Percentiles rank a stretch among this genome's conserved stretches.
phyloP scores from a whole-genome alignment of 2,329 filamentous ascomycete species.

The Colletotrichum chlorophyti region DNA sequence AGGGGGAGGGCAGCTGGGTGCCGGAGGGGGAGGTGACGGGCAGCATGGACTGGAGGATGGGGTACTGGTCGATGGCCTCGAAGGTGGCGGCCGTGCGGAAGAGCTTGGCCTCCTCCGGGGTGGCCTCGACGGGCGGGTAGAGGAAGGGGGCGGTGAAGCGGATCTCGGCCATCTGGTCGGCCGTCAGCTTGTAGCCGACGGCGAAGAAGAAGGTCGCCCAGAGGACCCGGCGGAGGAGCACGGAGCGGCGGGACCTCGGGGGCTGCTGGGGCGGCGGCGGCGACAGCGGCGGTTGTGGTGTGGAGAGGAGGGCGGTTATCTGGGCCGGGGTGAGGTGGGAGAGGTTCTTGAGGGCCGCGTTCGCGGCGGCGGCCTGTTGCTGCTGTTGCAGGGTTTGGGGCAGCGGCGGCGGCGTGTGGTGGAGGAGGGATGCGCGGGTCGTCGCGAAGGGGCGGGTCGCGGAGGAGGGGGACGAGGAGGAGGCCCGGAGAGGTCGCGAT shows the following conservation, averaged over 20 bases:
- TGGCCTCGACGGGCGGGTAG: not conserved
- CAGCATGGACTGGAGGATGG: conserved; percentile 4
- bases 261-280: not conserved
- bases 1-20: not conserved
- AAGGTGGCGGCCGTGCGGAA: conserved; percentile 4
- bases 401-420: not conserved
- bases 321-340: conserved; percentile 28
- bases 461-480: not conserved
- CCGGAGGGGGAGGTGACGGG: not conserved
- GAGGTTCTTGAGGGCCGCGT: conserved; percentile 26
- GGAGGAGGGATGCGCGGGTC: conserved; percentile 1
- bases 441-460: conserved; percentile 14
- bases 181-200: conserved; percentile 15
- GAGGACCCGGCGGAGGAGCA: conserved; percentile 6
- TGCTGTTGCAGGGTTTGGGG: not conserved
- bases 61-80: not conserved
- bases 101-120: not conserved
- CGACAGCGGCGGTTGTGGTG: not conserved
- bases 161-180: not conserved
- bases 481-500: conserved; percentile 1
- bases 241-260: conserved; percentile 6
- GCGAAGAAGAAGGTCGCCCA: conserved; percentile 25
- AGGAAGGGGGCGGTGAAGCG: conserved; percentile 17
- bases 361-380: conserved; percentile 5
- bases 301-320: conserved; percentile 28